These are phyloP conservation scores for Diddensiella transvaalensis DNA, from an alignment of 805 yeast species.

Conservation along the genomic window DNA sequence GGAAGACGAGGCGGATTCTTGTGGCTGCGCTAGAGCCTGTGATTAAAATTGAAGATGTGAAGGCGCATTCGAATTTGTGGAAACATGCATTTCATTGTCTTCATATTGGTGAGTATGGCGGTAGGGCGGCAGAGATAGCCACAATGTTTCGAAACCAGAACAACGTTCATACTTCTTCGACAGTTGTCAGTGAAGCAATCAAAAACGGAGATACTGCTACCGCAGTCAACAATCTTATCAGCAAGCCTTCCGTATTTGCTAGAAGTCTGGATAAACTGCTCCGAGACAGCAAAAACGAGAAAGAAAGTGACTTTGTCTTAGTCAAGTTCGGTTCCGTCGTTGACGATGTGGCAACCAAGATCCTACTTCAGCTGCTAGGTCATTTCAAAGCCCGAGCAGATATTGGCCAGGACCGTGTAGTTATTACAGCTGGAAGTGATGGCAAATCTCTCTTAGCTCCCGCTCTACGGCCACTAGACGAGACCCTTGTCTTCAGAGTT, in stretches of 20 bases:
- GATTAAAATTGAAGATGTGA: constrained; percentile 5
- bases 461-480: neutral
- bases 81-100: constrained; percentile 12
- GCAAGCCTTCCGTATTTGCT: constrained; percentile 7
- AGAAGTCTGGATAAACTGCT: constrained; percentile 6
- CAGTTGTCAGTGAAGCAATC: neutral
- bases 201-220: neutral
- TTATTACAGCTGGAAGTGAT: constrained; percentile 1
- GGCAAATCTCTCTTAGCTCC: constrained; percentile 3
- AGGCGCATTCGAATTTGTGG: constrained; percentile 6
- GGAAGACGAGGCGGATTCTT: constrained; percentile 6
- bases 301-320: neutral
- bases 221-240: neutral
- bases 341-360: constrained; percentile 3
- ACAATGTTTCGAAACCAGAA: constrained; percentile 1
- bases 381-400: constrained; percentile 8
- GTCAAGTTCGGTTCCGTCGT: constrained; percentile 1
- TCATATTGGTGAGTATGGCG: constrained; percentile 12
- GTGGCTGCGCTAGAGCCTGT: constrained; percentile 9
- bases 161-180: neutral
- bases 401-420: neutral
- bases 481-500: neutral
- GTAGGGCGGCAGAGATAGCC: constrained; percentile 8
- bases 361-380: constrained; percentile 9
- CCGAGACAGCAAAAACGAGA: neutral